phyloP scores from a whole-genome alignment of 495 filamentous ascomycete species.

The Aspergillus campestris region DNA sequence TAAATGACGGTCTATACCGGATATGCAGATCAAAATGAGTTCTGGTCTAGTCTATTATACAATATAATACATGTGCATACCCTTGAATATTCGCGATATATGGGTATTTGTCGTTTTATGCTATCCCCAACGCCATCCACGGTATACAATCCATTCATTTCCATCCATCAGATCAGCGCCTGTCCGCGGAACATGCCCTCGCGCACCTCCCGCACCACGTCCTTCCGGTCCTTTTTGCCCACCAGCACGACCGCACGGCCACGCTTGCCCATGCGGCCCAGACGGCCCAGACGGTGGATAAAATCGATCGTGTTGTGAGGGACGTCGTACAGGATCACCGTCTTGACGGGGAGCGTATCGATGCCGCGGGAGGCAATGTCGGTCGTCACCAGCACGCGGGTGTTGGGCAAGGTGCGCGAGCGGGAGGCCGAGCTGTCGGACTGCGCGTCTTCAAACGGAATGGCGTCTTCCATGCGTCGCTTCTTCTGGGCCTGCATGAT shows the following conservation, averaged over 20 bases:
- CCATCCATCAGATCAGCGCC: conserved; percentile 57
- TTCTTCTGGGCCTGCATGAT: conserved; percentile 27
- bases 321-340: conserved; percentile 90
- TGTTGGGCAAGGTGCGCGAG: conserved; percentile 48
- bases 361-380: conserved; percentile 89
- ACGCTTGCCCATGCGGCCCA: conserved; percentile 85
- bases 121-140: conserved; percentile 3
- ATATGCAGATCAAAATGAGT: too few species aligned
- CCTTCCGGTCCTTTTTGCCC: conserved; percentile 78
- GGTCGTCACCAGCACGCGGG: conserved; percentile 87
- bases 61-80: conserved; percentile 6
- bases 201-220: conserved; percentile 85
- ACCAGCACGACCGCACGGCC: conserved; percentile 86
- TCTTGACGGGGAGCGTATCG: conserved; percentile 84
- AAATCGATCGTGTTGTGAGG: conserved; percentile 95
- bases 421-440: conserved; percentile 4
- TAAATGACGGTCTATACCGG: too few species aligned
- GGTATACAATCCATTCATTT: not conserved
- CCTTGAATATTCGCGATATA: not conserved
- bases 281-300: conserved; percentile 86
- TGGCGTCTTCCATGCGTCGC: conserved; percentile 20
- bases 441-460: conserved; percentile 25
- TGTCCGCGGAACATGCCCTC: conserved; percentile 91
- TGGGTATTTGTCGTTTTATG: not conserved
- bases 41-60: conserved; percentile 8